Base-by-base conservation (phyloP, 305 asterid genomes). In the Rubia tinctorum region DNA sequence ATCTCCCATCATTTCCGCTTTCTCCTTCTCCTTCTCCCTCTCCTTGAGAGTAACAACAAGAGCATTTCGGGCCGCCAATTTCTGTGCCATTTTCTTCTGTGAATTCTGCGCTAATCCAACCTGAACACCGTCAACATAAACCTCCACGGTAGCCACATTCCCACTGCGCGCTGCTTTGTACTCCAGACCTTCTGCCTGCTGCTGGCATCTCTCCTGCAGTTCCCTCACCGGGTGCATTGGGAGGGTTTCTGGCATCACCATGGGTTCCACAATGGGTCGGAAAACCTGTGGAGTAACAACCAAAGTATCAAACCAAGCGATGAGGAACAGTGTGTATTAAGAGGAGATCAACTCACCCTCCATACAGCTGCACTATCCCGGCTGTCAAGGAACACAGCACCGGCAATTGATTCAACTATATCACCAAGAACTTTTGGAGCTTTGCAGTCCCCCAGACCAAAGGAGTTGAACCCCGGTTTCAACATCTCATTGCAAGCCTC, bases 391-490 rank as follows among this genome's bases (percentile, higher is more conserved):
- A 91, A 95, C 84, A 95, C 86, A 34, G 98, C 98, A 77, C 99
- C 99, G 77, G 98, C 99, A 85, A 93, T 88, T 12, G 99, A 95
- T 85, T 95, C 99, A 56, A 93, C 86, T 79, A 95, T 95, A 80
- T 95, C 99, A 77, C 98, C 99, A 76, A 95, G 96, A 81, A 95
- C 99, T 86, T 95, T 95, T 60, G 99, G 99, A 70, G 99, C 98
- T 88, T 91, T 95, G 88, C 97, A 95, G 84, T 95, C 99, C 82
- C 99, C 98, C 66, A 93, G 78, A 55, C 99, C 99, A 77, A 95
- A 93, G 74, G 98, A 95, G 84, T 95, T 93, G 81, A 95, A 89
- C 67, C 91, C 98, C 11, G 96, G 96, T 81, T 93, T 87, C 45
- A 82, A 84, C 71, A 87, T 88, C 81, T 95, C 99, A 73, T 71